These are phyloP conservation scores for Fusarium tanahbumbuense DNA, from an alignment of 2,329 filamentous ascomycete species.

Conservation along the genomic window DNA sequence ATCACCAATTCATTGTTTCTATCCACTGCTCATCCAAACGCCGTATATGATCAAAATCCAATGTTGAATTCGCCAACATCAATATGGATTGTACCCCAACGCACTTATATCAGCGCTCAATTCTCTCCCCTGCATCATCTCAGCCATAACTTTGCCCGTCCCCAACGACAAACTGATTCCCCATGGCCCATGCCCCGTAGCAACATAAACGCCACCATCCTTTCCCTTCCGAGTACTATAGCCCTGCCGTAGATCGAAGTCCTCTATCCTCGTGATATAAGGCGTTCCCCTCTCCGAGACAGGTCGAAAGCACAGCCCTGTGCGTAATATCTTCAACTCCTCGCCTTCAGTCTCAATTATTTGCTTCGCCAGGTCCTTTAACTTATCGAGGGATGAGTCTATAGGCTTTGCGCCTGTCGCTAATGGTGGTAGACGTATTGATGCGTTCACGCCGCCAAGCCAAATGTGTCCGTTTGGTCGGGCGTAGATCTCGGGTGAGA, in stretches of 20 bases:
- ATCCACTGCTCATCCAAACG: background rate
- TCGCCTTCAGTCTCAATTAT: slow-evolving; percentile 59
- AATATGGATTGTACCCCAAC: slow-evolving; percentile 33
- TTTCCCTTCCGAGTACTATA: slow-evolving; percentile 55
- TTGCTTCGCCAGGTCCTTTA: slow-evolving; percentile 61
- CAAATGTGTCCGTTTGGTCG: slow-evolving; percentile 76
- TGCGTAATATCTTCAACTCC: slow-evolving; percentile 71
- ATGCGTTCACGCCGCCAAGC: slow-evolving; percentile 76
- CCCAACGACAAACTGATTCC: slow-evolving; percentile 74
- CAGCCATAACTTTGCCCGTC: slow-evolving; percentile 76
- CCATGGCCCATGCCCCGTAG: slow-evolving; percentile 81
- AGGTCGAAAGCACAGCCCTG: slow-evolving; percentile 79
- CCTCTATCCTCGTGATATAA: slow-evolving; percentile 68
- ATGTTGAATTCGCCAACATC: background rate
- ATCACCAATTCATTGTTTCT: background rate
- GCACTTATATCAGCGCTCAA: slow-evolving; percentile 67
- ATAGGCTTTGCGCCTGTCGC: slow-evolving; percentile 37
- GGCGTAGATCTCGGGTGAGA: slow-evolving; percentile 78
- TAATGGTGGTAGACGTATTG: slow-evolving; percentile 67
- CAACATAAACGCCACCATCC: slow-evolving; percentile 75
- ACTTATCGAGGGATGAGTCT: slow-evolving; percentile 55
- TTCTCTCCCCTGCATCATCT: slow-evolving; percentile 71
- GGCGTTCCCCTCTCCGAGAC: slow-evolving; percentile 73
- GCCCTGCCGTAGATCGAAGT: slow-evolving; percentile 64
- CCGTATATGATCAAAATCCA: background rate